Percentiles rank a stretch among this genome's conserved stretches.
Conservation (phyloP, 176 grass and related monocot genomes). For the Oryza meridionalis region DNA sequence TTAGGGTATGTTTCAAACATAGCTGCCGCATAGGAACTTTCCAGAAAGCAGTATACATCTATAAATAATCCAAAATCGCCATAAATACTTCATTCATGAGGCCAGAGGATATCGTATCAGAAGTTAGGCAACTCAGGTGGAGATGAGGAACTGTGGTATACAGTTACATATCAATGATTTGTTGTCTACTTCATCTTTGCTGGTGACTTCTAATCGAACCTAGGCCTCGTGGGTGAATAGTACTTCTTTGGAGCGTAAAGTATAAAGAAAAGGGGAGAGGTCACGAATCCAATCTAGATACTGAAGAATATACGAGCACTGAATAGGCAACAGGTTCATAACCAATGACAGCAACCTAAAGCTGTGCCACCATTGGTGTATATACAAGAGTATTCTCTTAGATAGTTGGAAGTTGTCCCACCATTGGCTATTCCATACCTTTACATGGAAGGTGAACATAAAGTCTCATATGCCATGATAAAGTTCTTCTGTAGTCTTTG, state of each 20-base stretch:
- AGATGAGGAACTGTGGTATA: not conserved
- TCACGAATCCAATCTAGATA: constrained; percentile 11
- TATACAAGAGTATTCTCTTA: constrained; percentile 26
- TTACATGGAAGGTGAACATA: constrained; percentile 31
- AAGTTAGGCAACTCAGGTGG: not conserved
- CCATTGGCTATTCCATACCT: constrained; percentile 23
- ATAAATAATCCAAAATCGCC: not conserved
- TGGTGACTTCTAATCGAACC: not conserved
- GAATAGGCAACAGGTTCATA: not conserved
- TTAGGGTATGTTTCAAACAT: not conserved
- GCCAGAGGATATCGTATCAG: not conserved
- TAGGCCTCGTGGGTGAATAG: not conserved
- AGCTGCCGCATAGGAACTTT: not conserved
- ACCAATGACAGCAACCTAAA: not conserved
- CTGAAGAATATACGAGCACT: constrained; percentile 6
- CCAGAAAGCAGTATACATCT: not conserved
- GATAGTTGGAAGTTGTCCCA: not conserved
- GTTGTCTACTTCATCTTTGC: not conserved
- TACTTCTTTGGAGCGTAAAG: not conserved
- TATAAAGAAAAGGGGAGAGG: not conserved
- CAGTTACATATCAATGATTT: constrained; percentile 24
- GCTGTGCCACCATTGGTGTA: constrained; percentile 27
- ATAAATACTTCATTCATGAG: not conserved
- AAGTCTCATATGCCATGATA: constrained; percentile 24
- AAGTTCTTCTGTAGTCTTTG: constrained; percentile 18